Evolutionary conservation across 2,329 filamentous ascomycete species (phyloP).

Genomic region (Sporothrix euskadiensis): DNA sequence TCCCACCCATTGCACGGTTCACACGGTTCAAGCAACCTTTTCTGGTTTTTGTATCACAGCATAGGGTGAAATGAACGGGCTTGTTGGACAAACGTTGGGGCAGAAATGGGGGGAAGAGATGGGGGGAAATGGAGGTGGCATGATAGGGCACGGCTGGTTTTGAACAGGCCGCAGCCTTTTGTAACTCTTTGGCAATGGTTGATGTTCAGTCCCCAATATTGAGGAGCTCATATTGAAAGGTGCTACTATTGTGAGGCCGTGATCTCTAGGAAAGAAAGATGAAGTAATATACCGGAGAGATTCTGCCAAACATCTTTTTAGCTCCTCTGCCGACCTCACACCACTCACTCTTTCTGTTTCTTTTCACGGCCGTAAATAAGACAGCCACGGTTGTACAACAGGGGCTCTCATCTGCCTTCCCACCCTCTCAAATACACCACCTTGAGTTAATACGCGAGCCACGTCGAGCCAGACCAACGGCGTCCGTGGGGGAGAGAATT

Average conservation of each 20-base stretch:
- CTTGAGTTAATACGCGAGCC: slow-evolving; percentile 3
- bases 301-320: background rate
- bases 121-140: background rate
- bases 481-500: background rate
- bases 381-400: slow-evolving; percentile 8
- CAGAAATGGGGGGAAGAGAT: background rate
- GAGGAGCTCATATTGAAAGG: background rate
- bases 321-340: background rate
- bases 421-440: slow-evolving; percentile 4
- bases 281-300: background rate
- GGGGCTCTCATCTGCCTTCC: background rate
- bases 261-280: background rate
- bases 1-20: background rate
- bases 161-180: background rate
- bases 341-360: background rate
- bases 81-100: background rate
- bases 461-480: slow-evolving; percentile 6
- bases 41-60: background rate
- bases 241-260: background rate
- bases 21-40: background rate
- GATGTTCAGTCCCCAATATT: background rate
- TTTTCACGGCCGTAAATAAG: slow-evolving; percentile 19
- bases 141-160: background rate
- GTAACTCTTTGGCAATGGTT: background rate
- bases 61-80: background rate